Percentiles rank a stretch among this genome's conserved stretches.
These are phyloP conservation scores for Diaporthe sp. DNA, from an alignment of 2,329 filamentous ascomycete genomes.

Conservation along the genomic window DNA sequence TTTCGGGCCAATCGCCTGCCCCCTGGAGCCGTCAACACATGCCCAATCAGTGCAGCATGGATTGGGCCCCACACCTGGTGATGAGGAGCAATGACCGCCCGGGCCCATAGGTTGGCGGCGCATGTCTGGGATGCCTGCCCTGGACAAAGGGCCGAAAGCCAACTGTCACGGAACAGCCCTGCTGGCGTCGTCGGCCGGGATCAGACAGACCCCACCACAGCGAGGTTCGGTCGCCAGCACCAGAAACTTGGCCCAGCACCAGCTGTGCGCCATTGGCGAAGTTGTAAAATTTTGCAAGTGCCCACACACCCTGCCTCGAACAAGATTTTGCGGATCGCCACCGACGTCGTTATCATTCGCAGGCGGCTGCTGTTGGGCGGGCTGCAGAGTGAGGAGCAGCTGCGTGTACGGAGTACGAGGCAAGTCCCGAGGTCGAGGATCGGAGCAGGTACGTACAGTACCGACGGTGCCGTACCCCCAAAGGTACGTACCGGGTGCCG, in stretches of 20 bases:
- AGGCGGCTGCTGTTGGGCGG: conserved; percentile 18
- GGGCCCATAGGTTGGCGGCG: conserved; percentile 15
- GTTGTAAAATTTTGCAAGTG: conserved; percentile 28
- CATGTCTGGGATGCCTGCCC: conserved; percentile 38
- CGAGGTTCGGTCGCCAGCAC: conserved; percentile 37
- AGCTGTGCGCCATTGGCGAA: conserved; percentile 36
- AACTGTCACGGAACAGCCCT: conserved; percentile 36
- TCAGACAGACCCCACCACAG: conserved; percentile 32
- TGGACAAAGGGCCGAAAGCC: conserved; percentile 41
- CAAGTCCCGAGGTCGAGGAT: conserved; percentile 19
- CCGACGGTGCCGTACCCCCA: not conserved
- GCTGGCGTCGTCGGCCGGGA: conserved; percentile 34
- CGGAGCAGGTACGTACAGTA: conserved; percentile 1
- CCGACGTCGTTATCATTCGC: conserved; percentile 35
- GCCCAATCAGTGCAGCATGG: conserved; percentile 20
- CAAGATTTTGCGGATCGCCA: conserved; percentile 36
- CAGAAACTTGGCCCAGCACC: conserved; percentile 30
- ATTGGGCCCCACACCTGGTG: conserved; percentile 25
- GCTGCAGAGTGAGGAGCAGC: conserved; percentile 22
- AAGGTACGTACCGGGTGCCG: conserved; percentile 19
- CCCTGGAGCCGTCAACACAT: conserved; percentile 15
- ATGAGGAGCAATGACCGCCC: conserved; percentile 30
- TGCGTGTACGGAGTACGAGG: conserved; percentile 3
- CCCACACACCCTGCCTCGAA: conserved; percentile 32
- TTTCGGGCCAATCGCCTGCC: conserved; percentile 19